Evolutionary conservation across 805 yeast genomes (phyloP), one percentile per base, ranked within the genome.

Genomic region (Wickerhamiella slavikovae): DNA sequence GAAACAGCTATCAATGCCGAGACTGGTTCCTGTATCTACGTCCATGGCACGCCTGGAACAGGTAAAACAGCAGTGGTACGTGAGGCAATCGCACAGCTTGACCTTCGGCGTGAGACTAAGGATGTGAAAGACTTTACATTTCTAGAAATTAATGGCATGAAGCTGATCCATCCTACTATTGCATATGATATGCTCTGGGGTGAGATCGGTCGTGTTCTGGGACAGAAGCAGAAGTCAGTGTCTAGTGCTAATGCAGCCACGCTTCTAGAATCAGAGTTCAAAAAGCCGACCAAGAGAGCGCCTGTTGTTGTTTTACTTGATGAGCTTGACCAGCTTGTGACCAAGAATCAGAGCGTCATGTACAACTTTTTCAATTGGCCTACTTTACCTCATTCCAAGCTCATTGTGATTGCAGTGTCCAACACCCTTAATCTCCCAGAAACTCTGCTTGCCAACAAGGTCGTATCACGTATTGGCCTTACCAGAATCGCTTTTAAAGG

Each of bases 361-460:
- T 89, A 89, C 55, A 89, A 89, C 49, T 80, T 89, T 46, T 82
- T 89, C 61, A 89, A 89, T 52, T 89, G 99, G 99, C 94, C 98
- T 4, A 70, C 93, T 1, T 70, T 78, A 43, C 57, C 65, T 9
- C 58, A 69, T 38, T 82, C 96, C 4, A 72, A 72, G 42, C 57
- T 89, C 29, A 68, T 89, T 29, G 91, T 89, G 2, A 61, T 89
- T 24, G 95, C 96, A 0, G 82, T 89, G 18, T 95, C 96, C 3
- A 89, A 89, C 49, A 83, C 95, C 0, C 82, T 89, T 94, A 96
- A 89, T 54, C 55, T 89, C 28, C 96, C 98, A 0, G 98, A 89
- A 47, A 59, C 94, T 30, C 62, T 72, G 29, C 56, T 89, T 23
- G 70, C 89, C 13, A 85, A 80, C 51, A 89, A 89, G 51, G 75